Evolutionary conservation across 768 basidiomycete genomes (phyloP).

Genomic region (Rhizopogon sp.): DNA sequence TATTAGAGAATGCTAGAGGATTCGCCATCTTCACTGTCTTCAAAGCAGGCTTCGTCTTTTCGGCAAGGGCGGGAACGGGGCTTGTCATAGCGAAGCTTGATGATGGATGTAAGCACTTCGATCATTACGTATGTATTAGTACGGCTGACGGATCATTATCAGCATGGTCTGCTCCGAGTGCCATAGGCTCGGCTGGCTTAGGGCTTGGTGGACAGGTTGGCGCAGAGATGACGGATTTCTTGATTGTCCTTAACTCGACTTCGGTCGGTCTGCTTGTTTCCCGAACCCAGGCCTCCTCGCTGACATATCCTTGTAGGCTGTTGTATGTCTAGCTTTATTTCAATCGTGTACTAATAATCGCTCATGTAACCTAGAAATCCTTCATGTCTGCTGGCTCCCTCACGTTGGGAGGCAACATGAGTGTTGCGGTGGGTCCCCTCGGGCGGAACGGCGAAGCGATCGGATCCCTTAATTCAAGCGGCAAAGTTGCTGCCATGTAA

Average conservation of each 20-base stretch:
- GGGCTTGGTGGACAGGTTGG: conserved; percentile 84
- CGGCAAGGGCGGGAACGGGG: conserved; percentile 77
- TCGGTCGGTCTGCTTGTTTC: conserved; percentile 38
- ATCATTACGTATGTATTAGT: background rate
- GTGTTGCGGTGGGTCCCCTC: conserved; percentile 84
- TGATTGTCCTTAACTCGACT: conserved; percentile 82
- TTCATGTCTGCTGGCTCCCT: conserved; percentile 96
- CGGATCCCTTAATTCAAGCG: conserved; percentile 77
- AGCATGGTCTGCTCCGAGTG: conserved; percentile 95
- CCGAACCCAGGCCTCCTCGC: background rate
- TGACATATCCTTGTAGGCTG: conserved; percentile 38
- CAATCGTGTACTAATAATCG: background rate
- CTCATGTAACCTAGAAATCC: conserved; percentile 42
- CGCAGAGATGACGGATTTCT: conserved; percentile 87
- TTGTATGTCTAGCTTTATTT: conserved; percentile 39
- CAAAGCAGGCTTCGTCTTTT: conserved; percentile 66
- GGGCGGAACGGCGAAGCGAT: conserved; percentile 92
- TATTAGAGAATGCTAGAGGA: conserved; percentile 57
- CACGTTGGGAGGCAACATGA: conserved; percentile 87
- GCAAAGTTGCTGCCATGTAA: conserved; percentile 89
- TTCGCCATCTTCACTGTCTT: conserved; percentile 92
- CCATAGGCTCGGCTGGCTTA: conserved; percentile 88
- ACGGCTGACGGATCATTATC: background rate
- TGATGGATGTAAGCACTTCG: conserved; percentile 64
- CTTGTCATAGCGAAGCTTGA: conserved; percentile 81